Percentiles rank a stretch among this genome's conserved stretches.
phyloP scores from a whole-genome alignment of 768 basidiomycete genomes.

The Chalciporus pseudorubinellus region DNA sequence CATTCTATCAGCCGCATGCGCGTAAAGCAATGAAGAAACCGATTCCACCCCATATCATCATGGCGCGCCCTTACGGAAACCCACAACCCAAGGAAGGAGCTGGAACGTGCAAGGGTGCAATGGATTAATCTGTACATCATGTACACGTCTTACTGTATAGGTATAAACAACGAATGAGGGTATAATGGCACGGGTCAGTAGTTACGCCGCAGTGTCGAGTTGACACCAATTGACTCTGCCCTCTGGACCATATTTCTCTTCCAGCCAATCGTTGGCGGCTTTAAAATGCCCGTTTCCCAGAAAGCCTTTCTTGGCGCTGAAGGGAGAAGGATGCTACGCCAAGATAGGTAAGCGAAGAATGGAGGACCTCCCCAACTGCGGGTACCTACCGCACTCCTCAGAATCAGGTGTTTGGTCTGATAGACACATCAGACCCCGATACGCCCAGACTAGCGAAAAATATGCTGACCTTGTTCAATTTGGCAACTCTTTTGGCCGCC shows the following conservation, averaged over 20 bases:
- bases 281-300: constrained; percentile 88
- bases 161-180: constrained; percentile 29
- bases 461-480: constrained; percentile 62
- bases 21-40: neutral
- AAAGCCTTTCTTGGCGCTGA: constrained; percentile 77
- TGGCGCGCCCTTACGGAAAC: constrained; percentile 2
- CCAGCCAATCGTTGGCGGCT: constrained; percentile 85
- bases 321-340: constrained; percentile 79
- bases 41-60: neutral
- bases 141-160: constrained; percentile 20
- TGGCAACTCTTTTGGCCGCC: constrained; percentile 80
- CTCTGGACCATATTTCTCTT: constrained; percentile 69
- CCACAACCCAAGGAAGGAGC: constrained; percentile 21
- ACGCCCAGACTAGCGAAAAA: constrained; percentile 9
- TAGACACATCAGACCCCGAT: constrained; percentile 21
- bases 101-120: constrained; percentile 5
- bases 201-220: constrained; percentile 30
- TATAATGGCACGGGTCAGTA: constrained; percentile 12
- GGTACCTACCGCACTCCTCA: constrained; percentile 66
- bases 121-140: constrained; percentile 7
- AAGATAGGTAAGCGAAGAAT: constrained; percentile 28
- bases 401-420: constrained; percentile 77
- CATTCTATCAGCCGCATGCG: neutral
- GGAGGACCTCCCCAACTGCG: constrained; percentile 6
- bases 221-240: constrained; percentile 74